Conservation (phyloP, 805 yeast genomes). For the Debaryomyces tyrocola region DNA sequence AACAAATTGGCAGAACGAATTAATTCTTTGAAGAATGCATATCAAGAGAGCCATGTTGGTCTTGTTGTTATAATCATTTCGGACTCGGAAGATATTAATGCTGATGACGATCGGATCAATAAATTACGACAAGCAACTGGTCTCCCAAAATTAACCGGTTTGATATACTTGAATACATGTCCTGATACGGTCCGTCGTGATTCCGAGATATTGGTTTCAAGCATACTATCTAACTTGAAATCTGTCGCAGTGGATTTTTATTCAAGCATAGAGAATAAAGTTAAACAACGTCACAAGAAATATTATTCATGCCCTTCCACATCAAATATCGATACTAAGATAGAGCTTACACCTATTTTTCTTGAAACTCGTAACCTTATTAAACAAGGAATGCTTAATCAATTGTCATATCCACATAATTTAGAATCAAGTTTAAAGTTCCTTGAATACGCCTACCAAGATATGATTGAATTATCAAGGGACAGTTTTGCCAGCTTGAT, state of each 20-base stretch:
- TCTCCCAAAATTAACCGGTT: constrained; percentile 29
- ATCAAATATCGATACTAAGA: constrained; percentile 20
- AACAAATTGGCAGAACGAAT: constrained; percentile 14
- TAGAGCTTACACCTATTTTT: constrained; percentile 35
- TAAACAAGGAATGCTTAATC: constrained; percentile 35
- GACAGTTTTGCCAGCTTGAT: constrained; percentile 7
- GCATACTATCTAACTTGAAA: constrained; percentile 31
- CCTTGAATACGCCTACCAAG: constrained; percentile 36
- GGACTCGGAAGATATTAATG: constrained; percentile 5
- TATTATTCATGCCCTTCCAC: constrained; percentile 36
- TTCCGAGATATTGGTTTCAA: constrained; percentile 27
- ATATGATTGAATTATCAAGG: constrained; percentile 23
- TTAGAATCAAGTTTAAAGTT: constrained; percentile 27
- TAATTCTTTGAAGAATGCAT: constrained; percentile 12
- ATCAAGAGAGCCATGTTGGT: constrained; percentile 10
- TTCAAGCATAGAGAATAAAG: constrained; percentile 26
- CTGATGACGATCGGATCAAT: constrained; percentile 21
- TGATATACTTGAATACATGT: constrained; percentile 21
- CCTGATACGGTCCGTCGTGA: constrained; percentile 22
- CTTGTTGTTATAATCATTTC: constrained; percentile 27
- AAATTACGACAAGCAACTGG: constrained; percentile 27
- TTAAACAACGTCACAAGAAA: constrained; percentile 35
- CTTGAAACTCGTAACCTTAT: constrained; percentile 38
- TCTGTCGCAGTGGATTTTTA: constrained; percentile 33
- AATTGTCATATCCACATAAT: constrained; percentile 32